These are phyloP conservation scores for Euphorbia celastroides DNA, from an alignment of 441 rosid genomes.

Conservation along the genomic window DNA sequence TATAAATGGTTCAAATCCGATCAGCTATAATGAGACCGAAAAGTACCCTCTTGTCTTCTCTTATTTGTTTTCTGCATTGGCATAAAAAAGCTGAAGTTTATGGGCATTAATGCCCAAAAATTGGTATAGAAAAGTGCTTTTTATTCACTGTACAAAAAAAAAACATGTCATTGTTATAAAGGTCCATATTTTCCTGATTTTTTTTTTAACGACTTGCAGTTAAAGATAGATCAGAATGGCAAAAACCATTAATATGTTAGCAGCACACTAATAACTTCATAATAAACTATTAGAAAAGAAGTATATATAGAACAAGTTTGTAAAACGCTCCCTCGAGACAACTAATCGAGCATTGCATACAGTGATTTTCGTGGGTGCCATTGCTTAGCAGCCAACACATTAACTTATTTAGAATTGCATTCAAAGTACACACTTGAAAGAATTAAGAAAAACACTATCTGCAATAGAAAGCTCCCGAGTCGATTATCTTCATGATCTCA, in stretches of 20 bases:
- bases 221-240: no score
- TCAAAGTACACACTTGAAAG: background rate
- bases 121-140: no score
- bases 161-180: no score
- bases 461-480: conserved; percentile 3
- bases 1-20: no score
- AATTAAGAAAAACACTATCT: background rate
- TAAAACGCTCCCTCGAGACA: background rate
- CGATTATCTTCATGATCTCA: no score
- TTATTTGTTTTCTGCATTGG: background rate
- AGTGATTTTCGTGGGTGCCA: background rate
- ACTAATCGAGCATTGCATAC: background rate
- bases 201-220: no score
- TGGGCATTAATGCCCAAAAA: background rate
- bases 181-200: no score
- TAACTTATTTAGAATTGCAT: background rate
- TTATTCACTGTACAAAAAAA: no score
- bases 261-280: background rate
- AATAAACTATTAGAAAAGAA: background rate
- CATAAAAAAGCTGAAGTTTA: no score
- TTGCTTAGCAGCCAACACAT: background rate
- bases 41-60: background rate
- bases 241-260: no score
- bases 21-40: no score
- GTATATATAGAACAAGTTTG: background rate